phyloP scores from a whole-genome alignment of 2,329 filamentous ascomycete genomes.

The Emmonsia crescens region DNA sequence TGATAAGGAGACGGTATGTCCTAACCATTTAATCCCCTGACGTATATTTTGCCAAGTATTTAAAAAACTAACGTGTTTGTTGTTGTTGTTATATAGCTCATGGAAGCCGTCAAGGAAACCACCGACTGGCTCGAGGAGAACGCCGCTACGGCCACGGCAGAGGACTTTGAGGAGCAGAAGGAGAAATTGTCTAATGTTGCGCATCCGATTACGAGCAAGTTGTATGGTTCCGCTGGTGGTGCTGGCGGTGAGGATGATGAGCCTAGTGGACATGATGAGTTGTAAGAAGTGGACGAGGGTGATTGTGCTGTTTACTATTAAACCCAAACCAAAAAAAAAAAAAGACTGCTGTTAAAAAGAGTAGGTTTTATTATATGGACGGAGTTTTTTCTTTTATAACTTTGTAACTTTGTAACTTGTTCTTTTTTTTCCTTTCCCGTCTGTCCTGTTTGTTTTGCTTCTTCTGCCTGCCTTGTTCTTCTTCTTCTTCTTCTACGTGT shows the following conservation, averaged over 20 bases:
- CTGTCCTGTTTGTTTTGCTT: too few relatives aligned
- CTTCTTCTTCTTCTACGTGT: too few relatives aligned
- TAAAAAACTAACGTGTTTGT: too few relatives aligned
- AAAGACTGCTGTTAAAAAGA: too few relatives aligned
- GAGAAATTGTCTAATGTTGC: conserved; percentile 96
- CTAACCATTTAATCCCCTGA: too few relatives aligned
- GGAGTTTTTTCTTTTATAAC: neutral
- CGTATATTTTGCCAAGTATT: too few relatives aligned
- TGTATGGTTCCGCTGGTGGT: conserved; percentile 62
- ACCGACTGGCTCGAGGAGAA: conserved; percentile 97
- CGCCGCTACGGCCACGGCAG: conserved; percentile 67
- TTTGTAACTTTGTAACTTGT: too few relatives aligned
- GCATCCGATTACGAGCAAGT: conserved; percentile 98
- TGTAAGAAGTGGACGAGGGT: too few relatives aligned
- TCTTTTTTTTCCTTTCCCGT: too few relatives aligned
- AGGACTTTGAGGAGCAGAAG: conserved; percentile 99
- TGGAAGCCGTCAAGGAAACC: conserved; percentile 94
- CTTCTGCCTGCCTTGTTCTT: too few relatives aligned
- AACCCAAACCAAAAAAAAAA: too few relatives aligned
- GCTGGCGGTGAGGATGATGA: conserved; percentile 59
- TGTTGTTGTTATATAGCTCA: conserved; percentile 47
- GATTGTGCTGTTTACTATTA: too few relatives aligned
- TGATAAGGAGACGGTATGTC: conserved; percentile 87
- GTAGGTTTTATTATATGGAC: neutral
- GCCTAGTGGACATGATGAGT: conserved; percentile 60